phyloP scores from a whole-genome alignment of 73 alveolate species.

The Effrenium voratum region DNA sequence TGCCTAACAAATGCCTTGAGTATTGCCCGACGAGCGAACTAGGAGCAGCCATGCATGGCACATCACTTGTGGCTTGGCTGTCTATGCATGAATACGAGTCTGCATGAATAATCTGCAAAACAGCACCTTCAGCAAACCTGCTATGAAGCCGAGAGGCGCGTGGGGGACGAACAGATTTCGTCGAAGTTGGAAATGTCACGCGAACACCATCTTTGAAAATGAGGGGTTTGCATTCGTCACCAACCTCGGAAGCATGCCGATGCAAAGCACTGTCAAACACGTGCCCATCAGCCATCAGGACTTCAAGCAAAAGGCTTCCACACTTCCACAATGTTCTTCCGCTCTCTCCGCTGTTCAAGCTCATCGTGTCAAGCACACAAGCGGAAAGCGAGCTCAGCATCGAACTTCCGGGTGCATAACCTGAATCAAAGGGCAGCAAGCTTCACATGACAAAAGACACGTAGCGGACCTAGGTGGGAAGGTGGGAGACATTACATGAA shows the following conservation, averaged over 20 bases:
- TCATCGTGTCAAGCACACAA: not conserved
- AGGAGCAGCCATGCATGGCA: not conserved
- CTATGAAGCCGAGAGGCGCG: not conserved
- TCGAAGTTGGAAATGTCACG: conserved; percentile 35
- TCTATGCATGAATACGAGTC: not conserved
- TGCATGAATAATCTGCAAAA: not conserved
- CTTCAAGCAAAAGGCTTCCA: not conserved
- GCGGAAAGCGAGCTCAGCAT: not conserved
- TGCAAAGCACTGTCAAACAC: not conserved
- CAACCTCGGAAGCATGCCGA: not conserved
- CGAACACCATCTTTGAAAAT: conserved; percentile 67
- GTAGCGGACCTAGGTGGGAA: not conserved
- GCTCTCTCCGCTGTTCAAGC: conserved; percentile 2
- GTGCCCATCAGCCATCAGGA: not conserved
- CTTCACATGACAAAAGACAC: not conserved
- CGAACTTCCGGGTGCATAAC: not conserved
- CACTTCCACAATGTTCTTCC: not conserved
- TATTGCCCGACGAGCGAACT: too few relatives aligned
- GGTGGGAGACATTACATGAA: not conserved
- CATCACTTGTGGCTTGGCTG: not conserved
- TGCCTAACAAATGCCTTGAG: too few relatives aligned
- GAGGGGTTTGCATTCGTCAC: conserved; percentile 75
- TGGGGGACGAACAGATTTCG: conserved; percentile 75
- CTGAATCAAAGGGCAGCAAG: not conserved
- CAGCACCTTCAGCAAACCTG: not conserved